Base-by-base conservation (phyloP, 305 asterid species). In the Rubia peregrina region DNA sequence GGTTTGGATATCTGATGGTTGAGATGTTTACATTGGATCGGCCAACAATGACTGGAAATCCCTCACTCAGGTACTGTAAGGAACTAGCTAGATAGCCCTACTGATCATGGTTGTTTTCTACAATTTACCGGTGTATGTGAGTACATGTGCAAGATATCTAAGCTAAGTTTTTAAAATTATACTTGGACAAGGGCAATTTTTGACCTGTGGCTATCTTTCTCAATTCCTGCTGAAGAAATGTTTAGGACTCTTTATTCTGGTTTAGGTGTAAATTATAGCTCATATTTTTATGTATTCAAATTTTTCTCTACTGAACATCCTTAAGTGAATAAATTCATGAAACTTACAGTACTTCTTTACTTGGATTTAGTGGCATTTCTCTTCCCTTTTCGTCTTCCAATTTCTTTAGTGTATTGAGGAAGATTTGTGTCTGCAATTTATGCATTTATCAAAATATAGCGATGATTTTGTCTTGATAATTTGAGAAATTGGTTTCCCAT, bases 11-110 rank as follows among this genome's bases (percentile, higher is more conserved):
- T 91, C 96, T 17, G 96, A 91, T 79, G 74, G 75, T 53, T 80
- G 44, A 78, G 94, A 87, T 77, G 83, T 89, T 69, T 91, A 89
- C 78, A 87, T 91, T 79, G 98, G 98, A 51, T 91, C 96, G 0
- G 95, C 98, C 65, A 91, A 89, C 84, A 91, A 91, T 84, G 96
- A 91, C 82, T 91, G 98, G 98, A 91, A 88, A 89, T 89, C 96
- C 70, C 86, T 89, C 26, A 88, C 92, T 80, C 96, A 89, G 98
- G 98, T 91, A 77, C 22, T 77, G 10, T 43, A 60, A n/a, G 30
- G 19, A 53, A 10, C 22, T 9, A 10, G 5, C n/a, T 42, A 41
- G 11, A 65, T 65, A 33, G 36, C 13, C 46, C 14, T 2, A 9
- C 10, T 16, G 61, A 8, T 26, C 30, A 26, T 44, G 59, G 11